phyloP scores from a whole-genome alignment of 257 asterid genomes.

The Solanum pimpinellifolium region DNA sequence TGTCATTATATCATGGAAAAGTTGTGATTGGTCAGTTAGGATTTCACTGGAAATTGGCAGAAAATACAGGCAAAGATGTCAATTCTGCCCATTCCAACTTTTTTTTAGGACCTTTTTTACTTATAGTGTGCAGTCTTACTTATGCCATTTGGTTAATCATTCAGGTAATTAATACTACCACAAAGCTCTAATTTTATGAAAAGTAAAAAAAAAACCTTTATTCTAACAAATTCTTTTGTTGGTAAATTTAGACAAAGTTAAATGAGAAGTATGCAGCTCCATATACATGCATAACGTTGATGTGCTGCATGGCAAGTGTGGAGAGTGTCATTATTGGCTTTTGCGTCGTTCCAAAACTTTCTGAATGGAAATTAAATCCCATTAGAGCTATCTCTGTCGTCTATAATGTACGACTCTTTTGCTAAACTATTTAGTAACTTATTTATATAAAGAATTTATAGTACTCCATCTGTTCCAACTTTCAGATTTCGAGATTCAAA shows the following conservation, averaged over 20 bases:
- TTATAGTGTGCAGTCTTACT: slow-evolving; percentile 51
- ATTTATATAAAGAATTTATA: too few species aligned
- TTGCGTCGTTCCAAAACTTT: slow-evolving; percentile 31
- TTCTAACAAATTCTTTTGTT: neutral
- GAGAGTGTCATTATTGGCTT: slow-evolving; percentile 51
- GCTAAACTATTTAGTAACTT: too few species aligned
- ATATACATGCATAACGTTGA: slow-evolving; percentile 64
- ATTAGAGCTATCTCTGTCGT: slow-evolving; percentile 51
- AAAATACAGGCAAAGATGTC: neutral
- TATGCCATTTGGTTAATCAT: slow-evolving; percentile 78
- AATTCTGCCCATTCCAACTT: slow-evolving; percentile 15
- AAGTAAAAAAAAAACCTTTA: neutral
- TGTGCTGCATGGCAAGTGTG: slow-evolving; percentile 66
- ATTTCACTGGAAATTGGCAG: slow-evolving; percentile 69
- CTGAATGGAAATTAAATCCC: slow-evolving; percentile 56
- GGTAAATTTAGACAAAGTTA: slow-evolving; percentile 29
- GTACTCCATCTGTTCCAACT: too few species aligned
- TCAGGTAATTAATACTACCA: slow-evolving; percentile 20
- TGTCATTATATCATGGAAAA: slow-evolving; percentile 60
- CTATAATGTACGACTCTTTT: slow-evolving; percentile 30
- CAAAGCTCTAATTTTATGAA: neutral
- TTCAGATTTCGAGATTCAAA: too few species aligned
- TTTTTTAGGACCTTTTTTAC: slow-evolving; percentile 54
- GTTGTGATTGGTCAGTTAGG: slow-evolving; percentile 36
- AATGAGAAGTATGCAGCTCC: slow-evolving; percentile 53